Conservation (phyloP, 164 flowering plant genomes). For the Warburgia ugandensis region DNA sequence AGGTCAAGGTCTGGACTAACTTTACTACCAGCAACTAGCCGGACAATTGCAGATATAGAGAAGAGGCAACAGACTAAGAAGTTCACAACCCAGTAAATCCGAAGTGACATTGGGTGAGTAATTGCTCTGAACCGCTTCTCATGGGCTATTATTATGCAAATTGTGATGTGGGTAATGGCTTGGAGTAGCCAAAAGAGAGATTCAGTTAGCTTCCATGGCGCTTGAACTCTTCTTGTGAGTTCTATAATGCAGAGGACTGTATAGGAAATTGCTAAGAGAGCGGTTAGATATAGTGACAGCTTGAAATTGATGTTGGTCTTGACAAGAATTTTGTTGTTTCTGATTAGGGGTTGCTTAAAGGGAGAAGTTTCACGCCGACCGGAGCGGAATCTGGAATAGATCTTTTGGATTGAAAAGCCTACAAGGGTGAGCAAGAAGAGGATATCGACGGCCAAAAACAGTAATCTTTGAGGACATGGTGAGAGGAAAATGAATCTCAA, state of each 20-base stretch:
- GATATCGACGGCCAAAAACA: slow-evolving; percentile 42
- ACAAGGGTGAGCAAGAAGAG: slow-evolving; percentile 47
- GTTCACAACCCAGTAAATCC: slow-evolving; percentile 56
- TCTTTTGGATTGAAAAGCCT: slow-evolving; percentile 31
- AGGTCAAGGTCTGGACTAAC: slow-evolving; percentile 15
- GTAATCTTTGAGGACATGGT: slow-evolving; percentile 76
- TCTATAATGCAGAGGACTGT: slow-evolving; percentile 32
- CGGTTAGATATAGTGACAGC: slow-evolving; percentile 36
- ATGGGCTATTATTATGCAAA: slow-evolving; percentile 47
- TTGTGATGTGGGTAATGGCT: slow-evolving; percentile 40
- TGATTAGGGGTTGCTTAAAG: slow-evolving; percentile 30
- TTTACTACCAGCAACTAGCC: slow-evolving; percentile 17
- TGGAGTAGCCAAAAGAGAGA: slow-evolving; percentile 55
- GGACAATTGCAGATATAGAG: slow-evolving; percentile 37
- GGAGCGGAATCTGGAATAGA: slow-evolving; percentile 31
- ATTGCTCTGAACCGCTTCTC: slow-evolving; percentile 62
- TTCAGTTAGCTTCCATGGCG: slow-evolving; percentile 43
- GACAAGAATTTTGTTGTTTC: slow-evolving; percentile 13
- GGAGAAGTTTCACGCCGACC: neutral
- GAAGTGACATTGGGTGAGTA: slow-evolving; percentile 56
- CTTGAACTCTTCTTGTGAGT: slow-evolving; percentile 20
- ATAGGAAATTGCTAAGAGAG: slow-evolving; percentile 34
- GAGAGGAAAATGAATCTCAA: slow-evolving; percentile 66
- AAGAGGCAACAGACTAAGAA: slow-evolving; percentile 37
- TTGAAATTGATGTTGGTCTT: slow-evolving; percentile 44